These are phyloP conservation scores for Boletus rubescentipes DNA, from an alignment of 768 basidiomycete genomes.

Conservation along the genomic window DNA sequence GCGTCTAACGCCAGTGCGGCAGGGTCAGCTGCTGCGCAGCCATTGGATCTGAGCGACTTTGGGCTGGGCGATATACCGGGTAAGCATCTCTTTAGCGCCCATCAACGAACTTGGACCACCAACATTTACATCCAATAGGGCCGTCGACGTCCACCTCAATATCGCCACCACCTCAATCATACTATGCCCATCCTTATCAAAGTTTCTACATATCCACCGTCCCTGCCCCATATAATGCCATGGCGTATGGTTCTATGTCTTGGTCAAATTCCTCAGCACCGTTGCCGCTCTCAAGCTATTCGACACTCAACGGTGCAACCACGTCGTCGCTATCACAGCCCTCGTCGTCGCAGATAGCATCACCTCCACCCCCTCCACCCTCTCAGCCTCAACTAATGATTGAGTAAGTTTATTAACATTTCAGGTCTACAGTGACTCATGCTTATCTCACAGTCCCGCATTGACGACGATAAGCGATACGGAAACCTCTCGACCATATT, in stretches of 20 bases:
- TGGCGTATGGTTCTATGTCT: constrained; percentile 49
- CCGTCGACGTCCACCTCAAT: constrained; percentile 42
- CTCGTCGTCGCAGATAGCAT: constrained; percentile 30
- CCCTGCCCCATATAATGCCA: constrained; percentile 49
- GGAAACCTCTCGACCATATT: constrained; percentile 44
- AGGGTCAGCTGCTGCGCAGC: constrained; percentile 33
- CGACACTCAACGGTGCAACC: constrained; percentile 77
- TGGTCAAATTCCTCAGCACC: constrained; percentile 44
- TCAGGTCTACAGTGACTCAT: constrained; percentile 14
- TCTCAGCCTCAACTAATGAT: constrained; percentile 53
- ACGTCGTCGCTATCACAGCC: constrained; percentile 38
- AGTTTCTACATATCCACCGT: constrained; percentile 42
- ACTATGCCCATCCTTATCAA: constrained; percentile 42
- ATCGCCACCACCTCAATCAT: constrained; percentile 40
- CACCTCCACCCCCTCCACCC: constrained; percentile 23
- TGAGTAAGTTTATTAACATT: constrained; percentile 49
- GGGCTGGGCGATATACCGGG: constrained; percentile 42
- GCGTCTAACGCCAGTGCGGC: constrained; percentile 23
- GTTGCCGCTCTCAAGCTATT: constrained; percentile 70
- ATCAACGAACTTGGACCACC: constrained; percentile 5
- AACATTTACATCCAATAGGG: constrained; percentile 20
- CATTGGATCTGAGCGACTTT: constrained; percentile 45
- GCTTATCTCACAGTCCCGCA: constrained; percentile 45
- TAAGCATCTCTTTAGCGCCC: constrained; percentile 39
- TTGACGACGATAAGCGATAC: constrained; percentile 58